Evolutionary conservation across 1,139 yeast species (phyloP), one percentile per base, ranked within the genome.

Genomic region (Spencermartinsiella ligniputridi): DNA sequence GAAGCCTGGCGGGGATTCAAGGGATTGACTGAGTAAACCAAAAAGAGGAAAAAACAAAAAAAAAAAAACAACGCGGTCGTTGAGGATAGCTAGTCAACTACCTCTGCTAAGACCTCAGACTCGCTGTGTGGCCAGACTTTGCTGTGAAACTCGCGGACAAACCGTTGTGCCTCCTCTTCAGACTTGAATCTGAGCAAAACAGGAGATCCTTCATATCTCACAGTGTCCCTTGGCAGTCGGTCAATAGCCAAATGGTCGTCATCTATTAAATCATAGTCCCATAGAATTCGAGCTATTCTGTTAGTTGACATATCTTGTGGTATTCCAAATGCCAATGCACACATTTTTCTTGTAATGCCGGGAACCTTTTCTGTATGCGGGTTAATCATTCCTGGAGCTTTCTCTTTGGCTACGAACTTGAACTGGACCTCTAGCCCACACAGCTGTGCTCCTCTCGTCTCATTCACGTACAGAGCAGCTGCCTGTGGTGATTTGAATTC

Each of bases 1-100:
- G 84, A 81, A 52, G 86, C 92, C 32, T 87, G 96, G 96, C 76
- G 88, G 56, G 74, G 79, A 22, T 72, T 83, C 46, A 81, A 60
- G 37, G 63, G 62, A 13, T 44, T 60, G 16, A 21, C 35, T 17
- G 12, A 9, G 12, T 24, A 24, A 6, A 4, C 12, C 18, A 16
- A 34, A 25, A 39, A 32, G 29, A 8, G 11, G 6, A 20, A n/a
- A 45, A 11, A 27, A 35, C 20, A n/a, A 12, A 6, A 18, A 18
- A 18, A 20, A 12, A 16, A 13, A 25, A 39, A 20, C 12, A 15
- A 34, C 15, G n/a, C 37, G 3, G n/a, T n/a, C n/a, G n/a, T n/a
- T n/a, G n/a, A n/a, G n/a, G n/a, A n/a, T n/a, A n/a, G 41, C 47
- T 58, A 64, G 46, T 69, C 72, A 2, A 71, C 63, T 1, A 73